A percentile compares a stretch with the other conserved stretches of the same genome.
Conservation (phyloP, 768 basidiomycete genomes). For the Phlebiopsis flavidoalba region DNA sequence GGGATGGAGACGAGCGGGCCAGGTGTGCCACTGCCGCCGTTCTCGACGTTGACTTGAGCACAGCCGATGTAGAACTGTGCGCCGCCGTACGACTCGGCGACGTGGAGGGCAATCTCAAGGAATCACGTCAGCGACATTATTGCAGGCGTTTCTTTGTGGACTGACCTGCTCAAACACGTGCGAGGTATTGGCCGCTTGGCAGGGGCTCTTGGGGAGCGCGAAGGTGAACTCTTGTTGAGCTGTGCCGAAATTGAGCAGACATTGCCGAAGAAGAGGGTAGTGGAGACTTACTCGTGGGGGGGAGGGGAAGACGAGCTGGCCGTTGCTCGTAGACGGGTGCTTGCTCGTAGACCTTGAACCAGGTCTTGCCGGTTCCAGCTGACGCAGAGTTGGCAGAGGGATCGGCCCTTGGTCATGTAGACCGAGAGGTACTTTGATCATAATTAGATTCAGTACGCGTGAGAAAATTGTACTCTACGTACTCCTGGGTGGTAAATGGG, state of each 20-base stretch:
- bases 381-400: constrained; percentile 22
- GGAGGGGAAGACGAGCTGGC: constrained; percentile 21
- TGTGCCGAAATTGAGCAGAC: not conserved
- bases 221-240: constrained; percentile 22
- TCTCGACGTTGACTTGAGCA: constrained; percentile 28
- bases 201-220: constrained; percentile 25
- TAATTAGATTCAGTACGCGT: not conserved
- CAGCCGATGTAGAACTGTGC: constrained; percentile 30
- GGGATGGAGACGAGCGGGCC: constrained; percentile 29
- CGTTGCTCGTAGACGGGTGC: constrained; percentile 14
- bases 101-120: constrained; percentile 22
- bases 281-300: constrained; percentile 16
- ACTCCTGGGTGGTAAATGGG: constrained; percentile 25
- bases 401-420: constrained; percentile 25
- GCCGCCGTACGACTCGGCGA: constrained; percentile 21
- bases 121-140: not conserved
- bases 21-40: constrained; percentile 27
- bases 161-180: constrained; percentile 26
- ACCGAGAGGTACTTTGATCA: constrained; percentile 22
- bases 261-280: not conserved
- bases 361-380: constrained; percentile 36
- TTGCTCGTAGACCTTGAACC: constrained; percentile 41
- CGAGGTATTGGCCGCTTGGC: constrained; percentile 29
- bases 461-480: not conserved
- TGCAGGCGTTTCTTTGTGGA: not conserved